phyloP scores from a whole-genome alignment of 2,329 filamentous ascomycete species.

The Pseudofabraea citricarpa region DNA sequence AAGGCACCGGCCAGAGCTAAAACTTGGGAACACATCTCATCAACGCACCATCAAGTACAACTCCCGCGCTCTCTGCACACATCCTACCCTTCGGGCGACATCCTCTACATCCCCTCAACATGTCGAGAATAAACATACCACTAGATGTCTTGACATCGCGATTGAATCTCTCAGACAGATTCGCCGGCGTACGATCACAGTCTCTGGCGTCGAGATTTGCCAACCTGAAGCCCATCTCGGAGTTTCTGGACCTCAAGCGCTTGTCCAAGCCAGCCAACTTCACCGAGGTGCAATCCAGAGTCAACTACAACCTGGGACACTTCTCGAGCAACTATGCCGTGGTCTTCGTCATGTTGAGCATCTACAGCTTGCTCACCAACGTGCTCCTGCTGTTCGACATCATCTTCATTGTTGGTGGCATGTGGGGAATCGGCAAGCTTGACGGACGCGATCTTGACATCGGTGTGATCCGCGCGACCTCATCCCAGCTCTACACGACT shows the following conservation, averaged over 20 bases:
- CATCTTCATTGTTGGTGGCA: slow-evolving; percentile 75
- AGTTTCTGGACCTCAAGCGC: slow-evolving; percentile 96
- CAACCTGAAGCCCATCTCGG: slow-evolving; percentile 84
- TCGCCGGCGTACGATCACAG: slow-evolving; percentile 76
- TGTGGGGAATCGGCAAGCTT: slow-evolving; percentile 89
- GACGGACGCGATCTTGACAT: slow-evolving; percentile 84
- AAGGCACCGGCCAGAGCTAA: too few relatives aligned
- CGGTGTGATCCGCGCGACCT: slow-evolving; percentile 75
- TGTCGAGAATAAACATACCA: slow-evolving; percentile 89
- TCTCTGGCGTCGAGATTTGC: slow-evolving; percentile 79
- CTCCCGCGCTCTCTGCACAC: too few relatives aligned
- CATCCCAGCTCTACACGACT: slow-evolving; percentile 90
- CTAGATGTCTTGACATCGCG: slow-evolving; percentile 87
- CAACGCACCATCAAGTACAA: too few relatives aligned
- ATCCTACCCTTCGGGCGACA: too few relatives aligned
- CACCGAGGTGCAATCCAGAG: slow-evolving; percentile 78
- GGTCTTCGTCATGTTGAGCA: slow-evolving; percentile 89
- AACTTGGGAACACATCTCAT: too few relatives aligned
- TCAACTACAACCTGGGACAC: slow-evolving; percentile 96
- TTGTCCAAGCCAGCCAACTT: slow-evolving; percentile 93
- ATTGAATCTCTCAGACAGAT: slow-evolving; percentile 79
- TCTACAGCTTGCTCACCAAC: slow-evolving; percentile 93
- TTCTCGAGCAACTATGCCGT: slow-evolving; percentile 98
- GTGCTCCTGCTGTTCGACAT: slow-evolving; percentile 86
- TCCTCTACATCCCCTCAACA: slow-evolving; percentile 33